These are phyloP conservation scores for Aureobasidium zeae DNA, from an alignment of 2,329 filamentous ascomycete species.

Conservation along the genomic window DNA sequence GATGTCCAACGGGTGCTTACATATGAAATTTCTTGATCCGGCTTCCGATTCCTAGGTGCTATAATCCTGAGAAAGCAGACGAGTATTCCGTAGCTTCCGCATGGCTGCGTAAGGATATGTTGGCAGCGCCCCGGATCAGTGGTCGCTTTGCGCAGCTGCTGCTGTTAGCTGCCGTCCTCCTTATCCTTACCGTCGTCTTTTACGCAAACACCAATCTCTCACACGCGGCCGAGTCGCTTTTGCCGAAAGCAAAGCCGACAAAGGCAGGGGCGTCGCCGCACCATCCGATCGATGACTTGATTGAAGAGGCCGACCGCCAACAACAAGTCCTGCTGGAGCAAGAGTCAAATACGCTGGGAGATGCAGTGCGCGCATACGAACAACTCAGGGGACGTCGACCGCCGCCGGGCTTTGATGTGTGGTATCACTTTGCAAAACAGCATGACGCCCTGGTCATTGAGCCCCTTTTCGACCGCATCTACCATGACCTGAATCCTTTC, in stretches of 20 bases:
- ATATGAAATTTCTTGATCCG: too few relatives aligned
- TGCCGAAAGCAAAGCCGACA: background rate
- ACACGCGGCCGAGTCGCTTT: background rate
- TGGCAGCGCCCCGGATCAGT: conserved; percentile 9
- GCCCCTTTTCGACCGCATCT: conserved; percentile 44
- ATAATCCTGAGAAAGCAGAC: too few relatives aligned
- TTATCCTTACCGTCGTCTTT: conserved; percentile 2
- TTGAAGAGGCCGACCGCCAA: conserved; percentile 27
- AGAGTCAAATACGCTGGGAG: conserved; percentile 30
- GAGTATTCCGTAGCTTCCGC: too few relatives aligned
- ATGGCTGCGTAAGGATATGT: too few relatives aligned
- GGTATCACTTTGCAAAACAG: conserved; percentile 38
- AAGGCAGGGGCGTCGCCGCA: background rate
- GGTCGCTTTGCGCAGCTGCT: conserved; percentile 12
- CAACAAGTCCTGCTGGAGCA: conserved; percentile 27
- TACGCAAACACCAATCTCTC: conserved; percentile 7
- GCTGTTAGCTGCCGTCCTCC: conserved; percentile 4
- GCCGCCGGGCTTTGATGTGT: conserved; percentile 41
- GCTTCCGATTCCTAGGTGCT: too few relatives aligned
- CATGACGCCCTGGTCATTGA: conserved; percentile 39
- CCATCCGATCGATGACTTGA: conserved; percentile 34
- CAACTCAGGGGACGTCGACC: conserved; percentile 39
- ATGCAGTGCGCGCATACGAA: conserved; percentile 37
- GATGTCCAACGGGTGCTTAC: too few relatives aligned
- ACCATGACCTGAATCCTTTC: conserved; percentile 41